A percentile compares a stretch with the other conserved stretches of the same genome.
These are phyloP conservation scores for Brettanomyces naardenensis DNA, from an alignment of 805 yeast genomes.

Conservation along the genomic window DNA sequence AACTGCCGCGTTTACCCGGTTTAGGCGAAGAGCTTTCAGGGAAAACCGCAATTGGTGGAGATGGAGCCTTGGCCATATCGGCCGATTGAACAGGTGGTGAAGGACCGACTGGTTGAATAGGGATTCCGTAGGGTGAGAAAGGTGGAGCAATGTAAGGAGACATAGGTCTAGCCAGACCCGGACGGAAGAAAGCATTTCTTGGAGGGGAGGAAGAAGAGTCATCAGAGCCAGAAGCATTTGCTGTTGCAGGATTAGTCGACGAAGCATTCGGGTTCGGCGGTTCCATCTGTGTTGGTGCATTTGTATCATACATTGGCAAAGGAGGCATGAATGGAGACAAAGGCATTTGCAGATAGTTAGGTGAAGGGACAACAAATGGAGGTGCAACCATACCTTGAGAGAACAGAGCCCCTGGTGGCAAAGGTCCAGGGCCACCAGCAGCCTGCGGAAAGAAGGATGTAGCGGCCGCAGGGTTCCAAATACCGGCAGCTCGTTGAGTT, in stretches of 20 bases:
- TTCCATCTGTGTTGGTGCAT: constrained; percentile 4
- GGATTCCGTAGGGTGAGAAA: constrained; percentile 37
- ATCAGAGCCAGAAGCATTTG: not conserved
- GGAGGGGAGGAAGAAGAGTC: not conserved
- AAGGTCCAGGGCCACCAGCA: not conserved
- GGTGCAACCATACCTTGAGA: not conserved
- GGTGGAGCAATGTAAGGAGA: constrained; percentile 42
- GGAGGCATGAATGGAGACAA: constrained; percentile 6
- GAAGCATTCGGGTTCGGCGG: not conserved
- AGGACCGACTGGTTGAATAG: not conserved
- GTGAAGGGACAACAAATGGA: not conserved
- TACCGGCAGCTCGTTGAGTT: constrained; percentile 24
- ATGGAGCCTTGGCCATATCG: not conserved
- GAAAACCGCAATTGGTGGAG: not conserved
- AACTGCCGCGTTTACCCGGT: too few species aligned
- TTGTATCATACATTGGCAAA: constrained; percentile 1
- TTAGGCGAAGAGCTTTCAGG: constrained; percentile 1
- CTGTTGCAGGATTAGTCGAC: not conserved
- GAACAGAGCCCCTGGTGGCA: not conserved
- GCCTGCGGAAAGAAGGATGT: constrained; percentile 45
- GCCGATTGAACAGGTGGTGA: constrained; percentile 2
- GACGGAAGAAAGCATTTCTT: constrained; percentile 12
- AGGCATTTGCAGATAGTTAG: not conserved
- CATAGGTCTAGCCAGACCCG: constrained; percentile 18
- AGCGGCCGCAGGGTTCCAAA: constrained; percentile 65